Conservation (phyloP, 2,329 filamentous ascomycete species). For the Exophiala aquamarina region DNA sequence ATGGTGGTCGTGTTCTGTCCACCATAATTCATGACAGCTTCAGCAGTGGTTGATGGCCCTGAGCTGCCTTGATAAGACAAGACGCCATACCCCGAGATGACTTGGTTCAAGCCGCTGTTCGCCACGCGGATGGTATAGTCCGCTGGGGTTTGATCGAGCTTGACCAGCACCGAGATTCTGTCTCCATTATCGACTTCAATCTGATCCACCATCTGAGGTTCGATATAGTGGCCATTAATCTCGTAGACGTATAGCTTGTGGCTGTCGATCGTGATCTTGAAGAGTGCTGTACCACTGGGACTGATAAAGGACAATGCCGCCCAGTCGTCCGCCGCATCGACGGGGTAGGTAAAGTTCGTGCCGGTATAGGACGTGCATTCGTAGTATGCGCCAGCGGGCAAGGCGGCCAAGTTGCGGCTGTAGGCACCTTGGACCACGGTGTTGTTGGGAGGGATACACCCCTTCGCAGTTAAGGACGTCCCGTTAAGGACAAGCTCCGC, state of each 20-base stretch:
- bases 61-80: constrained; percentile 44
- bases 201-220: constrained; percentile 39
- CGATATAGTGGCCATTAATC: constrained; percentile 44
- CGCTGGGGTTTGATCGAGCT: constrained; percentile 38
- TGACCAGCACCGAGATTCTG: constrained; percentile 42
- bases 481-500: constrained; percentile 30
- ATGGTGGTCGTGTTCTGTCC: constrained; percentile 45
- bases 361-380: constrained; percentile 28
- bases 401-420: constrained; percentile 38
- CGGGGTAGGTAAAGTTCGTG: constrained; percentile 32
- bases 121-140: constrained; percentile 51
- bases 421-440: constrained; percentile 32
- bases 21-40: no score
- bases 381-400: constrained; percentile 47
- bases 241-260: constrained; percentile 47
- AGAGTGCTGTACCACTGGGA: constrained; percentile 32
- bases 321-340: constrained; percentile 35
- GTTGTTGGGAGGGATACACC: constrained; percentile 35
- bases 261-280: constrained; percentile 44
- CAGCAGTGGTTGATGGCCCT: constrained; percentile 54
- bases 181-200: constrained; percentile 38
- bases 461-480: constrained; percentile 32
- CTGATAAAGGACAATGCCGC: constrained; percentile 41
- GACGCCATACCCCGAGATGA: constrained; percentile 54
- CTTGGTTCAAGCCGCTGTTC: constrained; percentile 51